phyloP scores from a whole-genome alignment of 1,284 basidiomycete species.

The Trametes polyzona region DNA sequence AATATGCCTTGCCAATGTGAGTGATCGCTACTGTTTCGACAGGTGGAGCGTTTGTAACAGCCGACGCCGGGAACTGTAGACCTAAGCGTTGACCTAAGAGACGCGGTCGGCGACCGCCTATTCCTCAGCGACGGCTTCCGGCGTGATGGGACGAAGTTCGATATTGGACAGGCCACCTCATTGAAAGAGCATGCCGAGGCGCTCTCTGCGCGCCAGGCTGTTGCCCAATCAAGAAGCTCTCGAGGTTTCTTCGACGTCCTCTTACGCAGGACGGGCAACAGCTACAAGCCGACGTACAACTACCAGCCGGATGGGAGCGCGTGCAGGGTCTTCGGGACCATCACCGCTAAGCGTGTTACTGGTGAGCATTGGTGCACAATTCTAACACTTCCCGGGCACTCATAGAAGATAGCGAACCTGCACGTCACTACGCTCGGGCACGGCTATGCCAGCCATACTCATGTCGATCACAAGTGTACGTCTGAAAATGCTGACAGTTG shows the following conservation, averaged over 20 bases:
- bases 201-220: slow-evolving; percentile 69
- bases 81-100: slow-evolving; percentile 88
- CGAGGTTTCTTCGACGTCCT: slow-evolving; percentile 68
- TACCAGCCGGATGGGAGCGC: slow-evolving; percentile 69
- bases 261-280: slow-evolving; percentile 45
- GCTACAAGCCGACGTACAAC: slow-evolving; percentile 75
- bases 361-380: slow-evolving; percentile 42
- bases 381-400: neutral
- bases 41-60: neutral
- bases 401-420: slow-evolving; percentile 64
- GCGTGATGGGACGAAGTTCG: slow-evolving; percentile 88
- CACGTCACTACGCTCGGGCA: slow-evolving; percentile 94
- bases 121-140: slow-evolving; percentile 84
- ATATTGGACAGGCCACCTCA: slow-evolving; percentile 79
- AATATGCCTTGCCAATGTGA: slow-evolving; percentile 92
- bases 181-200: slow-evolving; percentile 72
- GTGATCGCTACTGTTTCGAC: slow-evolving; percentile 36
- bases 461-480: slow-evolving; percentile 85
- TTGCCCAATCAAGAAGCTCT: slow-evolving; percentile 70
- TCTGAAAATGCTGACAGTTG: slow-evolving; percentile 19
- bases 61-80: slow-evolving; percentile 43
- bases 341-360: slow-evolving; percentile 90
- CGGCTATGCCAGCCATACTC: slow-evolving; percentile 86
- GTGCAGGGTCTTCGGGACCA: slow-evolving; percentile 85
- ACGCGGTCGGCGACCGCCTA: slow-evolving; percentile 90